Percentiles rank a stretch among this genome's conserved stretches.
phyloP scores from a whole-genome alignment of 768 basidiomycete species.

The Pisolithus marmoratus region DNA sequence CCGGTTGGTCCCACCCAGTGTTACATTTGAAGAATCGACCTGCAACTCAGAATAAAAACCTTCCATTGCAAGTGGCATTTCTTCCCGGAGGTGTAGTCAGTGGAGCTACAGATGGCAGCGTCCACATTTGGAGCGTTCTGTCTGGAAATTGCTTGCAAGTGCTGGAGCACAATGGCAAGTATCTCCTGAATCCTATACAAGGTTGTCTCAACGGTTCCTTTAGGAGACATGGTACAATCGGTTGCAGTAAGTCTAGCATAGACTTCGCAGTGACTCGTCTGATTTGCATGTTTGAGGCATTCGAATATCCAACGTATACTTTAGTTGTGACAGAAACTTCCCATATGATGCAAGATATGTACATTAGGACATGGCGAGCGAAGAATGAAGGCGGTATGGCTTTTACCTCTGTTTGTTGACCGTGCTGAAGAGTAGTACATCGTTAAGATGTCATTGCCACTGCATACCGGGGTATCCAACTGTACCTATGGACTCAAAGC shows the following conservation, averaged over 20 bases:
- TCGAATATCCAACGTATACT: not conserved
- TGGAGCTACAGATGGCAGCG: not conserved
- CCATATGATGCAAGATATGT: not conserved
- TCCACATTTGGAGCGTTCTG: not conserved
- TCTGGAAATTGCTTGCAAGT: not conserved
- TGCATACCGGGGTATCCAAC: no score
- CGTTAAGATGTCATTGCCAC: not conserved
- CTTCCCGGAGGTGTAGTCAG: not conserved
- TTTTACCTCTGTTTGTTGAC: not conserved
- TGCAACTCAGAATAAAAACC: not conserved
- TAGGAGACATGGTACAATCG: constrained; percentile 1
- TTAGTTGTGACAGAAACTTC: not conserved
- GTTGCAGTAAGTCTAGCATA: not conserved
- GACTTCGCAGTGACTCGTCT: not conserved
- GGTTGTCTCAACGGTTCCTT: not conserved
- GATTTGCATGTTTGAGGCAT: not conserved
- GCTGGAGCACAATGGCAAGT: not conserved
- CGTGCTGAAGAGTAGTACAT: not conserved
- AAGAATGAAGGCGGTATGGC: not conserved
- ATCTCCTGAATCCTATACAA: not conserved
- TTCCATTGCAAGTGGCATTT: not conserved
- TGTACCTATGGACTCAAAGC: no score
- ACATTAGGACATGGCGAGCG: not conserved
- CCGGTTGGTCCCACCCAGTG: not conserved
- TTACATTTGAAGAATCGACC: not conserved